Percentiles rank a stretch among this genome's conserved stretches.
These are phyloP conservation scores for Solanum corneliomulleri DNA, from an alignment of 257 asterid genomes.

Conservation along the genomic window DNA sequence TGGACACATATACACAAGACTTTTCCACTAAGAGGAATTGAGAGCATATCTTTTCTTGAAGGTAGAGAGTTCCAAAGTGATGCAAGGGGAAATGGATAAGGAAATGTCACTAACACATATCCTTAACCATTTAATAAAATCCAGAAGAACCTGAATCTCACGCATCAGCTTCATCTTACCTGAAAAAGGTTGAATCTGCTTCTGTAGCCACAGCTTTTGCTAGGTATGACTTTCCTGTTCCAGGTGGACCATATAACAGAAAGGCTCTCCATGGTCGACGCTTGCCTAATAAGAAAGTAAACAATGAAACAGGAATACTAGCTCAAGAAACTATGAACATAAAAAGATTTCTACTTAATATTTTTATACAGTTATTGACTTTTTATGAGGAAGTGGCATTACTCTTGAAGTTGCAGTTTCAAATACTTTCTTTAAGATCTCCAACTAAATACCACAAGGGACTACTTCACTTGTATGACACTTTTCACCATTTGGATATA, in stretches of 20 bases:
- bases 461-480: background rate
- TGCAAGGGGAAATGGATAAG: background rate
- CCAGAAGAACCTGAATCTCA: background rate
- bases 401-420: background rate
- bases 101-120: background rate
- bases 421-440: background rate
- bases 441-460: background rate
- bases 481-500: background rate
- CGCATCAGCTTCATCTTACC: constrained; percentile 10
- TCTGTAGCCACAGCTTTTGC: constrained; percentile 64
- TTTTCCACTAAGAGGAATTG: background rate
- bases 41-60: background rate
- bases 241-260: constrained; percentile 54
- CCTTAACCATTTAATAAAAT: background rate
- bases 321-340: background rate
- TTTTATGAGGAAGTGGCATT: background rate
- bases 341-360: background rate
- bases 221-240: constrained; percentile 55
- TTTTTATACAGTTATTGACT: background rate
- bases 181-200: constrained; percentile 51
- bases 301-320: background rate
- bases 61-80: background rate
- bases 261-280: constrained; percentile 62
- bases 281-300: constrained; percentile 24
- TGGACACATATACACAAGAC: background rate